phyloP scores from a whole-genome alignment of 1,139 yeast genomes.

The Pneumocystis oryctolagi region DNA sequence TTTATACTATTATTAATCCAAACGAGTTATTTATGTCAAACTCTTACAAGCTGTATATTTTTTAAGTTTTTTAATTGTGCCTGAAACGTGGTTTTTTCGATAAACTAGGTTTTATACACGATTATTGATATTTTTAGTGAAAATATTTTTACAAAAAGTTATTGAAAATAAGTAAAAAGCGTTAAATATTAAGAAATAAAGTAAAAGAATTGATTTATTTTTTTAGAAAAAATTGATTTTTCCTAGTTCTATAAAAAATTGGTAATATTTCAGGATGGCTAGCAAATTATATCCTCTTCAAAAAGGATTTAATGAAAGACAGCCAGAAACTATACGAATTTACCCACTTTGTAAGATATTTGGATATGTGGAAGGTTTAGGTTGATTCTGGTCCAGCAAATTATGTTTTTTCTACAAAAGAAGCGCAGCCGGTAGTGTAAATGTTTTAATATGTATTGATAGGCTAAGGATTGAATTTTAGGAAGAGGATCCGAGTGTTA shows the following conservation, averaged over 20 bases:
- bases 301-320: constrained; percentile 1
- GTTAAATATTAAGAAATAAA: neutral
- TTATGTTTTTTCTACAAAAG: constrained; percentile 24
- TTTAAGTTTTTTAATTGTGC: neutral
- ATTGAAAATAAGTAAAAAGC: neutral
- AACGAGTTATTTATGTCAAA: neutral
- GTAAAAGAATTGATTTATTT: neutral
- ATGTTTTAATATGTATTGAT: neutral
- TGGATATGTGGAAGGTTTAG: neutral
- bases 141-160: neutral
- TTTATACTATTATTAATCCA: neutral
- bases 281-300: neutral
- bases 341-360: neutral
- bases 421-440: constrained; percentile 18
- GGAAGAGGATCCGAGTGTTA: constrained; percentile 24
- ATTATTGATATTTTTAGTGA: neutral
- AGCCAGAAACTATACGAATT: neutral
- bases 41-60: neutral
- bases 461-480: neutral
- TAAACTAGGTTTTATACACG: neutral
- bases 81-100: neutral
- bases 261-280: neutral
- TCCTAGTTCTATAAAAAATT: neutral
- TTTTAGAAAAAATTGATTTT: neutral
- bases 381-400: constrained; percentile 14